Percentiles rank a stretch among this genome's conserved stretches.
Conservation (phyloP, 305 asterid species). For the Stenogyne calaminthoides region DNA sequence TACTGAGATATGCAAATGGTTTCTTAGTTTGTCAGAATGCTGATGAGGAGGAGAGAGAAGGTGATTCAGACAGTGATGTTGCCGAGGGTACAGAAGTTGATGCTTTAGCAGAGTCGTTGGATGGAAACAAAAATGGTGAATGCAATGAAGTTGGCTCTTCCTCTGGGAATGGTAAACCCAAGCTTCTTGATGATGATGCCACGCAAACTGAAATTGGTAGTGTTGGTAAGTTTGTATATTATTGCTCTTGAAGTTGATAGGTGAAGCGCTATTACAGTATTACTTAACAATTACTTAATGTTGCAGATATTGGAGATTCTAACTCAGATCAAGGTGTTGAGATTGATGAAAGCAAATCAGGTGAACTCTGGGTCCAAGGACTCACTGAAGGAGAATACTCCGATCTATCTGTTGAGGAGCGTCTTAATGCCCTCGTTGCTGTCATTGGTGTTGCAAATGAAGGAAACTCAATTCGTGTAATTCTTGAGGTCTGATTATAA, state of each 20-base stretch:
- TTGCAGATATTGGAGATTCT: slow-evolving; percentile 49
- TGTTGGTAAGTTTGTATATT: slow-evolving; percentile 46
- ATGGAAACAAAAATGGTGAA: slow-evolving; percentile 48
- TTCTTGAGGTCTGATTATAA: slow-evolving; percentile 76
- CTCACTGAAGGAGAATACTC: slow-evolving; percentile 98
- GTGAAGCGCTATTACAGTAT: slow-evolving; percentile 20
- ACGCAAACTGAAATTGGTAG: slow-evolving; percentile 42
- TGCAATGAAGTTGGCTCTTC: slow-evolving; percentile 42
- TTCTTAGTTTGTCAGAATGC: slow-evolving; percentile 78
- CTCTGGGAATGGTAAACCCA: slow-evolving; percentile 53
- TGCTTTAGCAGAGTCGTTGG: slow-evolving; percentile 65
- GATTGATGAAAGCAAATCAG: slow-evolving; percentile 85
- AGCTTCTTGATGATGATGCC: slow-evolving; percentile 45
- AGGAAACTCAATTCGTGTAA: slow-evolving; percentile 88
- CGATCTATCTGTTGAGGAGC: slow-evolving; percentile 93
- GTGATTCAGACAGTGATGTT: slow-evolving; percentile 90
- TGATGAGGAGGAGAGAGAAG: slow-evolving; percentile 94
- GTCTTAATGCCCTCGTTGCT: slow-evolving; percentile 89
- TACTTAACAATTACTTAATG: slow-evolving; percentile 25
- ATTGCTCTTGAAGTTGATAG: slow-evolving; percentile 15
- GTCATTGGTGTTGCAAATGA: slow-evolving; percentile 93
- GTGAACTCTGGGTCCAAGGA: slow-evolving; percentile 96
- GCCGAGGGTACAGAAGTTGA: slow-evolving; percentile 86
- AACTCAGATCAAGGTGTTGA: slow-evolving; percentile 67
- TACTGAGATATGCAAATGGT: slow-evolving; percentile 82